Evolutionary conservation across 768 basidiomycete species (phyloP).

Genomic region (Pleurotus giganteus): DNA sequence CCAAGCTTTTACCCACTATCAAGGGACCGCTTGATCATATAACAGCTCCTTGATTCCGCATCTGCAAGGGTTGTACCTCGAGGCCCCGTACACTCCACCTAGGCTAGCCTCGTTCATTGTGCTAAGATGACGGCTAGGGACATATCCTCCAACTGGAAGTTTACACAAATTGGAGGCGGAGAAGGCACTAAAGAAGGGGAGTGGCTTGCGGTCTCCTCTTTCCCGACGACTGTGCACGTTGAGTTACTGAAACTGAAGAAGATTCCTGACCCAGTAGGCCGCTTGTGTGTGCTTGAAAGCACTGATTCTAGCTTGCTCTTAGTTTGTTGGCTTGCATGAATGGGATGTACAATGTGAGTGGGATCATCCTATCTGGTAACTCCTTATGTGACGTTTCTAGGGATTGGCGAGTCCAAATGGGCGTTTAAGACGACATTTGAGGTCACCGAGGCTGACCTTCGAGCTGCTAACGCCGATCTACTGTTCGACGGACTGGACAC

Average conservation of each 20-base stretch:
- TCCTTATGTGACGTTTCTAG: constrained; percentile 33
- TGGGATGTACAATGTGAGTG: constrained; percentile 87
- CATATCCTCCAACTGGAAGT: constrained; percentile 52
- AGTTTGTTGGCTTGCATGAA: constrained; percentile 80
- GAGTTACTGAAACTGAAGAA: constrained; percentile 71
- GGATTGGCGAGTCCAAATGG: constrained; percentile 90
- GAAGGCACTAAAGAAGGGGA: constrained; percentile 58
- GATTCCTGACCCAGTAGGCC: constrained; percentile 80
- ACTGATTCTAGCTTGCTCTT: not conserved
- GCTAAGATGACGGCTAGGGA: constrained; percentile 11
- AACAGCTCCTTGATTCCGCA: too few relatives aligned
- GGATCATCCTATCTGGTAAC: not conserved
- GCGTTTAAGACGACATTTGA: constrained; percentile 69
- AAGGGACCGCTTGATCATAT: not conserved
- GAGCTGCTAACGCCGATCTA: constrained; percentile 57
- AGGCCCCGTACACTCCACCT: too few relatives aligned
- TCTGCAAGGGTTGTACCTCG: too few relatives aligned
- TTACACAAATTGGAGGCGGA: constrained; percentile 65
- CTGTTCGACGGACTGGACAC: constrained; percentile 93
- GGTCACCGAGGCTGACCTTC: constrained; percentile 45
- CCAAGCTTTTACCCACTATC: too few relatives aligned
- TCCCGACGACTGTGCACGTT: constrained; percentile 87
- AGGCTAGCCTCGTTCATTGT: too few relatives aligned
- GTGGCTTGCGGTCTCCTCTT: constrained; percentile 60
- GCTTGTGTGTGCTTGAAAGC: not conserved